phyloP scores from a whole-genome alignment of 345 rosid species.

The Pistacia integerrima region DNA sequence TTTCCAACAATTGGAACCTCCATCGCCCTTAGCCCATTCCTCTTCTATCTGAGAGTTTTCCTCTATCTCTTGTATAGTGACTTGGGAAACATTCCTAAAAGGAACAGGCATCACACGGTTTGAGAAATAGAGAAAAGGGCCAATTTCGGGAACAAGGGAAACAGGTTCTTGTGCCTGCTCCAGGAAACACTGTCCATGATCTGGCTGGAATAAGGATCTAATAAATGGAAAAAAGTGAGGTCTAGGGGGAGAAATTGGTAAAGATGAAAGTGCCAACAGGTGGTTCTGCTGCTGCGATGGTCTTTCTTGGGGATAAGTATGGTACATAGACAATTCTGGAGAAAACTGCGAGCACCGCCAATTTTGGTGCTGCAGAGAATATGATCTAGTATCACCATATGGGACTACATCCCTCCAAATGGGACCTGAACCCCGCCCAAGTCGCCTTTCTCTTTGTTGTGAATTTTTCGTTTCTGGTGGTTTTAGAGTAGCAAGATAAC shows the following conservation, averaged over 20 bases:
- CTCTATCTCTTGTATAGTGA: constrained; percentile 27
- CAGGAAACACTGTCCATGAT: constrained; percentile 16
- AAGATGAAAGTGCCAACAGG: constrained; percentile 12
- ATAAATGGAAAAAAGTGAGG: constrained; percentile 22
- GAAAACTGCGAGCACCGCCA: constrained; percentile 10
- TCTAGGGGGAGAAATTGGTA: constrained; percentile 6
- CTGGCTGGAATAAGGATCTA: constrained; percentile 8
- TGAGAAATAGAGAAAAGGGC: constrained; percentile 15
- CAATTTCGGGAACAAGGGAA: constrained; percentile 13
- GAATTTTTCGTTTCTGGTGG: constrained; percentile 25
- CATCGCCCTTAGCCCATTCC: constrained; percentile 17
- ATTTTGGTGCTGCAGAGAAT: constrained; percentile 13
- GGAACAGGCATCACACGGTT: constrained; percentile 17
- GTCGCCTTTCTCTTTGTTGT: not conserved
- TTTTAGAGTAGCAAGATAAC: constrained; percentile 38
- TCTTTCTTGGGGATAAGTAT: constrained; percentile 14
- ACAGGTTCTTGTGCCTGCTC: constrained; percentile 9
- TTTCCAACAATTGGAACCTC: constrained; percentile 8
- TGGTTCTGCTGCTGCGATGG: constrained; percentile 10
- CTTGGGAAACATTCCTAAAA: constrained; percentile 17
- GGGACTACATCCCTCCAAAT: constrained; percentile 9
- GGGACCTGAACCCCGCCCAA: constrained; percentile 15
- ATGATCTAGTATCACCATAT: constrained; percentile 14
- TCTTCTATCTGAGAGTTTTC: constrained; percentile 12
- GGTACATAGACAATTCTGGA: constrained; percentile 19